Conservation (phyloP, 176 grass and related monocot genomes). For the Avena insularis region DNA sequence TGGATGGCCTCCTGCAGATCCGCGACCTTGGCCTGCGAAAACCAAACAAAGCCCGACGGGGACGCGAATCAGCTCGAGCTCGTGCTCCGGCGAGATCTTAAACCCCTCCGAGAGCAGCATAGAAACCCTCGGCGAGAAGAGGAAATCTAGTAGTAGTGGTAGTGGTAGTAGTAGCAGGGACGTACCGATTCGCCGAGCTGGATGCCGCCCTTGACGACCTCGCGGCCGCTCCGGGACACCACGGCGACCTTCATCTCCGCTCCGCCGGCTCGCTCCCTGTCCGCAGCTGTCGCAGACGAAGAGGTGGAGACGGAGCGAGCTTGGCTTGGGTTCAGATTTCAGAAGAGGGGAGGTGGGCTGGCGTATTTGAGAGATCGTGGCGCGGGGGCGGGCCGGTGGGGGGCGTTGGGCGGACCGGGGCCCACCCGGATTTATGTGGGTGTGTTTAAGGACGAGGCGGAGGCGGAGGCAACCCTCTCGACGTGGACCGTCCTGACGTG, state of each 20-base stretch:
- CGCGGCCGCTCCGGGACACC: constrained; percentile 75
- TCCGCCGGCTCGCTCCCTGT: no score
- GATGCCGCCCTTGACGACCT: constrained; percentile 87
- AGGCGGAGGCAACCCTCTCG: background rate
- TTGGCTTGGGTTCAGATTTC: background rate
- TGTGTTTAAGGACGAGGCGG: no score
- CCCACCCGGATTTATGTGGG: constrained; percentile 48
- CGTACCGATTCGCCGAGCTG: constrained; percentile 56
- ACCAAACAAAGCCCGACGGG: background rate
- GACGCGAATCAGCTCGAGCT: background rate
- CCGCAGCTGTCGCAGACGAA: no score
- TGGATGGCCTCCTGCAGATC: constrained; percentile 89
- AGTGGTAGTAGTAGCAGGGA: no score
- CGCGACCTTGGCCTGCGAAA: constrained; percentile 84
- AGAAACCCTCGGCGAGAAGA: no score
- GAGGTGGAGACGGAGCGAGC: background rate
- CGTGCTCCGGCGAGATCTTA: constrained; percentile 27
- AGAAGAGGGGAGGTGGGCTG: background rate
- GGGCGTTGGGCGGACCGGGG: constrained; percentile 29
- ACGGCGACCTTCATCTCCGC: constrained; percentile 71
- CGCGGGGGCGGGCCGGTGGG: constrained; percentile 6
- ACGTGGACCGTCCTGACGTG: background rate
- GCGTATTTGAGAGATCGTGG: constrained; percentile 46
- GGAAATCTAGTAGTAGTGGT: no score
- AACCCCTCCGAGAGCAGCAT: background rate